These are phyloP conservation scores for Xylariaceae sp. DNA, from an alignment of 2,329 filamentous ascomycete genomes.

Conservation along the genomic window DNA sequence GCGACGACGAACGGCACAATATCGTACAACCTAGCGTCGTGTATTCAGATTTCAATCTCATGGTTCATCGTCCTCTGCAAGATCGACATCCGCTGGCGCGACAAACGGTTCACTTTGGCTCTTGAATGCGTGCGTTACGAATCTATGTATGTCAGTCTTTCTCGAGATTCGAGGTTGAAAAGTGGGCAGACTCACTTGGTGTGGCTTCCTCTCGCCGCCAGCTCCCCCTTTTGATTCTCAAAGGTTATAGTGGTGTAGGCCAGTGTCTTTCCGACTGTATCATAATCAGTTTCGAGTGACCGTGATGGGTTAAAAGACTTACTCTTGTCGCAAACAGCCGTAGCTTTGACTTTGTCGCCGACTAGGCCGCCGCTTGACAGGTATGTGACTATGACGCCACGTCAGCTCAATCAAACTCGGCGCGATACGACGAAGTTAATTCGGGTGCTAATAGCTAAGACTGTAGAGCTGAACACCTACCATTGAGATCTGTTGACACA, in stretches of 20 bases:
- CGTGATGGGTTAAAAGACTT: conserved; percentile 4
- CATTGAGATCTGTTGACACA: conserved; percentile 64
- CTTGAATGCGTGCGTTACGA: conserved; percentile 35
- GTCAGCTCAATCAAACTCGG: conserved; percentile 6
- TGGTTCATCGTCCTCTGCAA: conserved; percentile 13
- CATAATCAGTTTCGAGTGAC: not conserved
- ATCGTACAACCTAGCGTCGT: too few relatives aligned
- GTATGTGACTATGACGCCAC: conserved; percentile 53
- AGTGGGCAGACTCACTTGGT: conserved; percentile 52
- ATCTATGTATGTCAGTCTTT: conserved; percentile 34
- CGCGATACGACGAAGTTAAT: not conserved
- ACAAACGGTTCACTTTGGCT: conserved; percentile 25
- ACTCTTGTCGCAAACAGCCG: conserved; percentile 63
- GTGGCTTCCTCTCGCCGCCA: conserved; percentile 62
- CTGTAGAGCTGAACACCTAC: conserved; percentile 34
- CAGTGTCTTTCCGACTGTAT: conserved; percentile 59
- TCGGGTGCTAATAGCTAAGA: not conserved
- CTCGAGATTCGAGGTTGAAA: not conserved
- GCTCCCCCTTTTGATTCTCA: conserved; percentile 55
- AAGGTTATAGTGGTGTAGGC: conserved; percentile 62
- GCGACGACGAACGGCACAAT: too few relatives aligned
- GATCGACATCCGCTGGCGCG: conserved; percentile 22
- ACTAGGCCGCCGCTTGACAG: conserved; percentile 56
- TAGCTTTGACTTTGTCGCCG: conserved; percentile 55
- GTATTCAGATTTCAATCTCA: too few relatives aligned